Evolutionary conservation across 2,329 filamentous ascomycete species (phyloP), one percentile per base, ranked within the genome.

Genomic region (Pestalotiopsis fici): DNA sequence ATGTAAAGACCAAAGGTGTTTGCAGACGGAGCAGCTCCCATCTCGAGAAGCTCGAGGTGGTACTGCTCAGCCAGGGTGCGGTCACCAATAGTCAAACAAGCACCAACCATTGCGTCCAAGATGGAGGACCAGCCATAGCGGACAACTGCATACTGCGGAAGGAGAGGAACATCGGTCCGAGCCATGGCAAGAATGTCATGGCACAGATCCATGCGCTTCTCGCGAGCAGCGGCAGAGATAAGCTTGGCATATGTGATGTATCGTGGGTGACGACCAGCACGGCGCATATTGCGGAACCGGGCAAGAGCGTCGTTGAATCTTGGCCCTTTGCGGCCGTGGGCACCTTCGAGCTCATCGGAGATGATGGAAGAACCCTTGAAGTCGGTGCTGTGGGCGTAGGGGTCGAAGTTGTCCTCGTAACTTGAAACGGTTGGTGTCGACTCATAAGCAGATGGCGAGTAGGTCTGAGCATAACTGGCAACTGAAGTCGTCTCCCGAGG

Each of bases 1-100:
- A 99, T 99, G 86, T 98, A 99, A 21, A 99, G 88, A 68, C 96
- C 96, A 74, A 97, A 99, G 0, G 96, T 99, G 84, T 99, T 99
- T 56, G 96, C 96, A 2, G 95, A 97, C 18, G 96, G 96, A 11
- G 95, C 91, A 68, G 93, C 90, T 60, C 95, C 95, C 85, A 98
- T 96, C 69, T 94, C 91, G 61, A 97, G 86, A 72, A 99, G 86
- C 79, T 99, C 94, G 79, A 96, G 91, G 78, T 98, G 96, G 80
- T 92, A 98, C 74, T 94, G 90, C 78, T 92, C 91, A 69, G 96
- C 96, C 68, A 93, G 84, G 67, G 88, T 87, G 66, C 95, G 93
- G 77, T 95, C 91, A 69, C 94, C 93, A 59, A 93, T 86, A 55
- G 90, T 94, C 66, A 99, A 87, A 76, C 93, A 97, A 56, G 95